phyloP scores from a whole-genome alignment of 2,329 filamentous ascomycete species.

The Torrubiellomyces zombiae region DNA sequence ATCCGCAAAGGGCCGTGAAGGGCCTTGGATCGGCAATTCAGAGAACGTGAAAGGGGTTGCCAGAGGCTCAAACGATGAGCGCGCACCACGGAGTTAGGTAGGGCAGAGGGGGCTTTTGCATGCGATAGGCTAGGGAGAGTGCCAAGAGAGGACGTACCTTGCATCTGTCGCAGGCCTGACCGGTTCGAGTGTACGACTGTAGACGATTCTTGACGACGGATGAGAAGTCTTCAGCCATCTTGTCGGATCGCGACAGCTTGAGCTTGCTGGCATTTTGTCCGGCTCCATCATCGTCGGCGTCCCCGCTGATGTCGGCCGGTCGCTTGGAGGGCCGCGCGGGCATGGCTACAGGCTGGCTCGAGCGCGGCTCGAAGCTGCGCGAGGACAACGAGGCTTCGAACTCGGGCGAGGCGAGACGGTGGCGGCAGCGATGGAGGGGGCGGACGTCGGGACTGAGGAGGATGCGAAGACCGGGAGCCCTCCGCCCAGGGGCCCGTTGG shows the following conservation, averaged over 20 bases:
- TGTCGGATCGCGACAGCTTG: slow-evolving; percentile 33
- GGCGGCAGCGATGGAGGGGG: slow-evolving; percentile 3
- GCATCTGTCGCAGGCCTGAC: slow-evolving; percentile 78
- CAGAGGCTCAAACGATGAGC: too few species aligned
- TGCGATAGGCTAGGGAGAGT: slow-evolving; percentile 1
- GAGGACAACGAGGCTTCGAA: slow-evolving; percentile 5
- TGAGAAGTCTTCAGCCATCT: slow-evolving; percentile 33
- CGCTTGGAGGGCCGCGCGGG: slow-evolving; percentile 15
- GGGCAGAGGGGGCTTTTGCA: too few species aligned
- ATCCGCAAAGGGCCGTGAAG: too few species aligned
- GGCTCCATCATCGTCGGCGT: slow-evolving; percentile 14
- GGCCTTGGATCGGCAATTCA: too few species aligned
- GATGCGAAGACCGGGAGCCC: too few species aligned
- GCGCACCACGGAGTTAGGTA: too few species aligned
- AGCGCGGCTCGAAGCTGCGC: slow-evolving; percentile 4
- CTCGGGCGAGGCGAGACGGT: too few species aligned
- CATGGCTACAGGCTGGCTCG: slow-evolving; percentile 5
- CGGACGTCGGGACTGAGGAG: slow-evolving; percentile 5
- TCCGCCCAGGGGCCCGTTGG: too few species aligned
- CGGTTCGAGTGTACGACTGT: slow-evolving; percentile 45
- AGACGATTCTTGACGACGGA: slow-evolving; percentile 38
- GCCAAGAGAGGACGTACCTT: slow-evolving; percentile 37
- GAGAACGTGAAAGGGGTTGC: too few species aligned
- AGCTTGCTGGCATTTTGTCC: slow-evolving; percentile 16
- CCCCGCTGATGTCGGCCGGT: slow-evolving; percentile 17